Conservation (phyloP, 1,139 yeast genomes). For the Lodderomyces theae region DNA sequence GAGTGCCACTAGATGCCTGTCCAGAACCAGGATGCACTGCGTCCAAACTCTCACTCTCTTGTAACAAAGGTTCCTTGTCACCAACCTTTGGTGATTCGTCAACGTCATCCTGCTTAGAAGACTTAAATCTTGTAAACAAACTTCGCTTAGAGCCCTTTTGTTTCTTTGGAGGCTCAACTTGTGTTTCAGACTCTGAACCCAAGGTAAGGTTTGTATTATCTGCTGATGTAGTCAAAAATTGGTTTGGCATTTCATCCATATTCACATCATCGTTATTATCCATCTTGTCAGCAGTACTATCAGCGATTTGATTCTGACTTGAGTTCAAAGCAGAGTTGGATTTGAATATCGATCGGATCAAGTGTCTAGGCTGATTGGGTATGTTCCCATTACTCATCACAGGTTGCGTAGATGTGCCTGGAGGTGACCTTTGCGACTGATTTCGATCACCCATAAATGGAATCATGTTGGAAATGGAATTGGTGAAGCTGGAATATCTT, state of each 20-base stretch:
- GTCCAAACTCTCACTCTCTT: constrained; percentile 17
- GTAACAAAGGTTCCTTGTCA: constrained; percentile 7
- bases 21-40: constrained; percentile 13
- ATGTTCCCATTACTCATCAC: constrained; percentile 6
- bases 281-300: background rate
- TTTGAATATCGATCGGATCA: constrained; percentile 44
- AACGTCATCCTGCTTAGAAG: constrained; percentile 19
- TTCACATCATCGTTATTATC: constrained; percentile 13
- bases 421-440: constrained; percentile 23
- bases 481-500: constrained; percentile 37
- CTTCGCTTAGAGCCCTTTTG: constrained; percentile 35
- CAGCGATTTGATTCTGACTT: background rate
- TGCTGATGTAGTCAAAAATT: constrained; percentile 6
- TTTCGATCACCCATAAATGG: constrained; percentile 46
- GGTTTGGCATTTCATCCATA: constrained; percentile 9
- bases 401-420: constrained; percentile 2
- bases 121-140: constrained; percentile 42
- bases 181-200: constrained; percentile 20
- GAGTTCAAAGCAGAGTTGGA: constrained; percentile 4
- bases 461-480: constrained; percentile 39
- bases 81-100: constrained; percentile 8
- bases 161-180: constrained; percentile 23
- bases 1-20: constrained; percentile 25
- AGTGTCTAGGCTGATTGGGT: constrained; percentile 31
- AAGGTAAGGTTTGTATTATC: constrained; percentile 15